Conservation (phyloP, 768 basidiomycete genomes). For the Boletus subparvulus region DNA sequence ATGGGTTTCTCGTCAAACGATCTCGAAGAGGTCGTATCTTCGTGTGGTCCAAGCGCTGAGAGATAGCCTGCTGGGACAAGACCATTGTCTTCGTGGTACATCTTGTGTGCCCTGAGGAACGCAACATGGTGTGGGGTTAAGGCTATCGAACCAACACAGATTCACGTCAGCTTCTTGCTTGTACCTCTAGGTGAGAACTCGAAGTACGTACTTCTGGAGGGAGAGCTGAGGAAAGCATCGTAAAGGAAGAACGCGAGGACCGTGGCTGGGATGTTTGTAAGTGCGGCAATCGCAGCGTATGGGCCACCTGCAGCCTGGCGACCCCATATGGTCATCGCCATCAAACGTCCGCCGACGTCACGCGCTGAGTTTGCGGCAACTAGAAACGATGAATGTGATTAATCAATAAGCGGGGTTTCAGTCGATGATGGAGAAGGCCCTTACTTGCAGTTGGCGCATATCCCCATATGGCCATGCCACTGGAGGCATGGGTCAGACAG, state of each 20-base stretch:
- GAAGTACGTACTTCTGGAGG: constrained; percentile 49
- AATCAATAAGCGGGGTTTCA: not conserved
- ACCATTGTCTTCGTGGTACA: constrained; percentile 26
- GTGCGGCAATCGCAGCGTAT: constrained; percentile 62
- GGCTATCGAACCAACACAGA: constrained; percentile 10
- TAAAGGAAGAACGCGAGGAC: constrained; percentile 54
- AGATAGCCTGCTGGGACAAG: constrained; percentile 25
- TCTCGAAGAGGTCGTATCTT: constrained; percentile 3
- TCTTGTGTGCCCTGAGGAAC: constrained; percentile 21
- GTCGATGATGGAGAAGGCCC: not conserved
- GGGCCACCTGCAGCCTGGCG: constrained; percentile 46
- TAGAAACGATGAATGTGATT: constrained; percentile 17
- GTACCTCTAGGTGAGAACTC: not conserved
- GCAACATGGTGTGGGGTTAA: constrained; percentile 24
- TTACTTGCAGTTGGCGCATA: constrained; percentile 51
- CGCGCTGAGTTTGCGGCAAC: constrained; percentile 67
- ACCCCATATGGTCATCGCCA: constrained; percentile 63
- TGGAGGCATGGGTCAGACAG: constrained; percentile 23
- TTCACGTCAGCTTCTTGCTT: constrained; percentile 9
- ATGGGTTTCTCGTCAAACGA: constrained; percentile 14
- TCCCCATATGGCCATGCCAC: constrained; percentile 60
- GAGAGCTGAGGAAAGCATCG: constrained; percentile 57
- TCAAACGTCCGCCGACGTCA: constrained; percentile 65
- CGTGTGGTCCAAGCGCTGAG: constrained; percentile 10
- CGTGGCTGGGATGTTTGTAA: constrained; percentile 67